Percentiles rank a stretch among this genome's conserved stretches.
Conservation (phyloP, 176 grass and related monocot genomes). For the Neostapfia colusana region DNA sequence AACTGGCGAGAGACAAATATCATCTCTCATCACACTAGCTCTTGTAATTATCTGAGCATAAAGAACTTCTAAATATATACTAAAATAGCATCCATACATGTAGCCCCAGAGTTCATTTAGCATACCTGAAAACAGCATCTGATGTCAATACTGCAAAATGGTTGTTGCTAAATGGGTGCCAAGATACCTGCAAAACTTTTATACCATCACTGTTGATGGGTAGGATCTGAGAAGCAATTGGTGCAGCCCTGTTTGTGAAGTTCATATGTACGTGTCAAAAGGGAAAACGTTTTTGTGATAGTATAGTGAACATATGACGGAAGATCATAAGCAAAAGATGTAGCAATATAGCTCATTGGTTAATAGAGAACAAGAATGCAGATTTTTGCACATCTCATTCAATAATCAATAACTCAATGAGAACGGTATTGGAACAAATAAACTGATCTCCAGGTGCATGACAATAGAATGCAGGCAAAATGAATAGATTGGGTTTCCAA, state of each 20-base stretch:
- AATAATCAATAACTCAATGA: constrained; percentile 25
- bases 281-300: constrained; percentile 12
- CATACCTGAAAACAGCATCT: constrained; percentile 88
- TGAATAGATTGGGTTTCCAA: background rate
- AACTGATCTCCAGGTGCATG: background rate
- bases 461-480: background rate
- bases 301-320: constrained; percentile 10
- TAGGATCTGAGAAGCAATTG: constrained; percentile 80
- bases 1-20: background rate
- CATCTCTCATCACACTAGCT: constrained; percentile 6
- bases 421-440: constrained; percentile 1
- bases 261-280: constrained; percentile 36
- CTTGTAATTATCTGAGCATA: constrained; percentile 12
- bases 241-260: constrained; percentile 59
- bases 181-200: constrained; percentile 75
- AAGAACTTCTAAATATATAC: background rate
- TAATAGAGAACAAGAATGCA: background rate
- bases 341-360: constrained; percentile 19
- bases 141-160: constrained; percentile 92
- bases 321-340: constrained; percentile 7
- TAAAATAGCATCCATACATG: background rate
- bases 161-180: constrained; percentile 79
- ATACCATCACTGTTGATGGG: constrained; percentile 61
- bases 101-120: constrained; percentile 24
- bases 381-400: constrained; percentile 7